Evolutionary conservation across 2,329 filamentous ascomycete genomes (phyloP).

Genomic region (Chalaropsis thielavioides): DNA sequence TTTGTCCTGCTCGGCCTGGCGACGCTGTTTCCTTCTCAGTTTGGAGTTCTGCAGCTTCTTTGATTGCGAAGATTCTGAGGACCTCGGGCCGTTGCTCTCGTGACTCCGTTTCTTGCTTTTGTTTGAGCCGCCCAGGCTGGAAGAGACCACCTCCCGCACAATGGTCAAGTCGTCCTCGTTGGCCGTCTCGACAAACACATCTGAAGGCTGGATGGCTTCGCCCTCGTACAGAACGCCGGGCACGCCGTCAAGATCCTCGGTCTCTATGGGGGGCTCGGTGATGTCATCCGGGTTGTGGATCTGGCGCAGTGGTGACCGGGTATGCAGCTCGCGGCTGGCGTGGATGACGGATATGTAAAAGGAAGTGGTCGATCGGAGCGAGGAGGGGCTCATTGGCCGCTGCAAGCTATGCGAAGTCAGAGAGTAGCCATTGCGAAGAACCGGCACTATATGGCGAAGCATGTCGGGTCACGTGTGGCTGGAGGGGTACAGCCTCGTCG

Average conservation of each 20-base stretch:
- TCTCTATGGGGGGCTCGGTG: slow-evolving; percentile 1
- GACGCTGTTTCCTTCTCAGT: neutral
- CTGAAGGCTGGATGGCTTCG: neutral
- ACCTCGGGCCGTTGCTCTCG: neutral
- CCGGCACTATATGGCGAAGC: slow-evolving; percentile 18
- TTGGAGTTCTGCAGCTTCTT: neutral
- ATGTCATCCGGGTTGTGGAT: slow-evolving; percentile 15
- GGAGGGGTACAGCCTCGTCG: neutral
- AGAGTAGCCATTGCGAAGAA: slow-evolving; percentile 14
- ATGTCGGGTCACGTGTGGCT: neutral
- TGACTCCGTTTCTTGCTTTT: neutral
- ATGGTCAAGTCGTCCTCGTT: neutral
- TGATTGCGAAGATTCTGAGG: neutral
- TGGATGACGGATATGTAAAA: slow-evolving; percentile 1
- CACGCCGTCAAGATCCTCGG: neutral
- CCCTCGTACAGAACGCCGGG: neutral
- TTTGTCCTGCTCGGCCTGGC: neutral
- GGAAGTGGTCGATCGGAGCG: neutral
- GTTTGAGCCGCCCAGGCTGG: neutral
- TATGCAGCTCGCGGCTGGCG: neutral
- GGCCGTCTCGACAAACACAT: neutral
- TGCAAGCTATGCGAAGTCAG: neutral
- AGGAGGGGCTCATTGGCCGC: neutral
- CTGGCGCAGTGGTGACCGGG: neutral
- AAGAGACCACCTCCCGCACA: neutral